Percentiles rank a stretch among this genome's conserved stretches.
Evolutionary conservation across 2,329 filamentous ascomycete genomes (phyloP).

Genomic region (Coniochaeta sp.): DNA sequence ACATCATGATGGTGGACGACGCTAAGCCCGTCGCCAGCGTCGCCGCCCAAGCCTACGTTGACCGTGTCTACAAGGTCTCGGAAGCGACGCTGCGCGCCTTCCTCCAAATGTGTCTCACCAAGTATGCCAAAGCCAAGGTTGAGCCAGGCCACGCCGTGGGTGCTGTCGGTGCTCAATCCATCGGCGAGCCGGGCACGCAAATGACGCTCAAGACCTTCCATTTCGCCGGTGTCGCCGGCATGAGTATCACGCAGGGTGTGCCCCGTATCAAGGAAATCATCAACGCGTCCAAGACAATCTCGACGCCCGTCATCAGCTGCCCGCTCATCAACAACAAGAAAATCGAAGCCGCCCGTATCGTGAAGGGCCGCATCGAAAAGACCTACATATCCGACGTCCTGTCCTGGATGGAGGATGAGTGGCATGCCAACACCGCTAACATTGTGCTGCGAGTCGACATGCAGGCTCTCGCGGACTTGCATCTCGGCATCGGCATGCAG

Average conservation of each 20-base stretch:
- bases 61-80: conserved; percentile 81
- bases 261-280: conserved; percentile 99
- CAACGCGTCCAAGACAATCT: conserved; percentile 92
- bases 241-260: conserved; percentile 99
- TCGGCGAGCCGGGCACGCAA: conserved; percentile 95
- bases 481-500: conserved; percentile 66
- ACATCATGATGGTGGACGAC: conserved; percentile 8
- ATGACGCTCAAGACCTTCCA: conserved; percentile 99
- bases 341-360: conserved; percentile 76
- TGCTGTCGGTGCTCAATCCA: conserved; percentile 93
- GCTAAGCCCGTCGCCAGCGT: conserved; percentile 13
- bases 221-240: conserved; percentile 98
- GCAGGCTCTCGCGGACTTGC: conserved; percentile 69
- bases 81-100: conserved; percentile 66
- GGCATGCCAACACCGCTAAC: conserved; percentile 69
- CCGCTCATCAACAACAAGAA: conserved; percentile 69
- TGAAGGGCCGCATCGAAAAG: conserved; percentile 92
- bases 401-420: conserved; percentile 78
- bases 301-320: conserved; percentile 88
- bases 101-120: conserved; percentile 74
- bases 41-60: conserved; percentile 36
- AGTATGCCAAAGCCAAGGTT: conserved; percentile 85
- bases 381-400: conserved; percentile 81
- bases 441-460: conserved; percentile 78
- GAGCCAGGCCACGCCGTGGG: conserved; percentile 95